These are phyloP conservation scores for Phyllosticta citrichinensis DNA, from an alignment of 2,329 filamentous ascomycete genomes.

Conservation along the genomic window DNA sequence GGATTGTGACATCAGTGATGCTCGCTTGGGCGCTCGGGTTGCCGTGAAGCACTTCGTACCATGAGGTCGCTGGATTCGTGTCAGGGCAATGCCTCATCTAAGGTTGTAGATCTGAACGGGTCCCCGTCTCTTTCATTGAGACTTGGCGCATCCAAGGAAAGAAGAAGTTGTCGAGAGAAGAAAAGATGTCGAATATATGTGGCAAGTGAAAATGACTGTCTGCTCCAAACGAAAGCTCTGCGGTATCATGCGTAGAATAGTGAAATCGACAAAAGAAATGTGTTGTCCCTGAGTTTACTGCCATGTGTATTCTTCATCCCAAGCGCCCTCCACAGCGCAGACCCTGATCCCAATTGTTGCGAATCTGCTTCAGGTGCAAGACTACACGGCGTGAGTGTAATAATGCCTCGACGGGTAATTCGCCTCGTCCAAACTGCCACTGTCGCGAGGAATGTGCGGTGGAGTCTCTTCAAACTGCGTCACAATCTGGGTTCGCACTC, in stretches of 20 bases:
- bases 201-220: not conserved
- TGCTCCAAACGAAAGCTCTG: not conserved
- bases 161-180: not conserved
- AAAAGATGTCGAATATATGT: not conserved
- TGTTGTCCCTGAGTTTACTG: not conserved
- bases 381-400: not conserved
- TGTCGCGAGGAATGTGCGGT: not conserved
- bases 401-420: not conserved
- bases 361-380: too few relatives aligned
- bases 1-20: not conserved
- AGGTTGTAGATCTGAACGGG: not conserved
- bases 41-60: not conserved
- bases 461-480: not conserved
- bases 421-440: constrained; percentile 3
- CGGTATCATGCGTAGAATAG: not conserved
- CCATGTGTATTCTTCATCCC: not conserved
- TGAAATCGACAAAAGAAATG: not conserved
- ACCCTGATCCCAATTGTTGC: too few relatives aligned
- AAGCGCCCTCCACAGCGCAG: not conserved
- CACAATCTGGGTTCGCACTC: constrained; percentile 8
- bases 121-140: not conserved
- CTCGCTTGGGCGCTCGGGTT: not conserved
- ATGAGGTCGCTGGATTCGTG: too few relatives aligned
- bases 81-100: not conserved
- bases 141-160: not conserved